These are phyloP conservation scores for Taphrina wiesneri DNA, from an alignment of 1,139 yeast genomes.

Conservation along the genomic window DNA sequence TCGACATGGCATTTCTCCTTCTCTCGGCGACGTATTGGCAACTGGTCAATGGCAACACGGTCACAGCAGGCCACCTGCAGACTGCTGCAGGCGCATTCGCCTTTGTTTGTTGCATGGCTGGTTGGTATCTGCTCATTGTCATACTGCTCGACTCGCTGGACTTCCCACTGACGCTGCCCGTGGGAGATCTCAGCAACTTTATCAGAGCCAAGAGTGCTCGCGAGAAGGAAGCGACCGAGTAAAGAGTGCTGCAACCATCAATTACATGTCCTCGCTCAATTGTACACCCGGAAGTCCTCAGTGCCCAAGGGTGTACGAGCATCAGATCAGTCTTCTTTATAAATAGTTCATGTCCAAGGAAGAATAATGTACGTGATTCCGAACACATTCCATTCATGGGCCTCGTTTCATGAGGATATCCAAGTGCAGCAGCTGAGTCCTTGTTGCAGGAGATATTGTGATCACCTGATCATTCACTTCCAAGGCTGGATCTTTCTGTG, in stretches of 20 bases:
- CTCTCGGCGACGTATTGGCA: slow-evolving; percentile 60
- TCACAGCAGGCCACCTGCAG: slow-evolving; percentile 44
- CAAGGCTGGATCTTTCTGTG: not conserved
- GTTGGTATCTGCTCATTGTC: slow-evolving; percentile 50
- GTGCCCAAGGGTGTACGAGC: no score
- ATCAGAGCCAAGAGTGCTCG: slow-evolving; percentile 34
- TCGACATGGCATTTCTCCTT: slow-evolving; percentile 59
- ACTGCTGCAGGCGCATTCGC: slow-evolving; percentile 77
- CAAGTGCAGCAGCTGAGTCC: not conserved
- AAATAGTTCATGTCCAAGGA: not conserved
- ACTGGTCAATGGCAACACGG: slow-evolving; percentile 45
- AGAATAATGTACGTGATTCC: not conserved
- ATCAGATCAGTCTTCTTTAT: not conserved
- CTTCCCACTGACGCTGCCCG: slow-evolving; percentile 39
- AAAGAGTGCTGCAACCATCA: not conserved
- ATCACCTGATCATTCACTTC: not conserved
- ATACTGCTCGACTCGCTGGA: slow-evolving; percentile 39
- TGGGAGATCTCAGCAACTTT: slow-evolving; percentile 38
- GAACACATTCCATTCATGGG: no score
- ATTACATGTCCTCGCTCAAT: no score
- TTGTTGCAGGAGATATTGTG: not conserved
- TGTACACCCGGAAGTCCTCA: no score
- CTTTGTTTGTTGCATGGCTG: slow-evolving; percentile 59
- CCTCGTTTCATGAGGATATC: no score
- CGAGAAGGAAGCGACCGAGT: slow-evolving; percentile 8